phyloP scores from a whole-genome alignment of 164 flowering plant genomes.

The Macadamia integrifolia region DNA sequence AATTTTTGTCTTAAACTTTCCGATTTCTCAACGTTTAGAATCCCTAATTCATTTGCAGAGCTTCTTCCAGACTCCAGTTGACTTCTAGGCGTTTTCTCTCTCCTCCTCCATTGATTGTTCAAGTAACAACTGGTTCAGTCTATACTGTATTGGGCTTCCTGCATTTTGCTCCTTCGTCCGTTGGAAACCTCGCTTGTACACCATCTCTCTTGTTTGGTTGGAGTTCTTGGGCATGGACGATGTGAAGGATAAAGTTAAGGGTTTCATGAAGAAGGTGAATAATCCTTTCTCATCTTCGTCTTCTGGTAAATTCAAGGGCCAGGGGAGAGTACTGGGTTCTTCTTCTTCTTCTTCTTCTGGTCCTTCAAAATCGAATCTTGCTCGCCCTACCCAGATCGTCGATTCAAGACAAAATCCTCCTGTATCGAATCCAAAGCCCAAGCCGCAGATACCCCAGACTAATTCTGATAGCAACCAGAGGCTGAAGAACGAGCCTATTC shows the following conservation, averaged over 20 bases:
- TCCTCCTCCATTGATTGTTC: background rate
- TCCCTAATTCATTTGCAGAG: too few relatives aligned
- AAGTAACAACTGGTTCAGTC: too few relatives aligned
- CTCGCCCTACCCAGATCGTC: slow-evolving; percentile 16
- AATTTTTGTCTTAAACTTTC: too few relatives aligned
- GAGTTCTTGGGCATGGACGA: slow-evolving; percentile 47
- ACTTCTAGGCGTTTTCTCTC: background rate
- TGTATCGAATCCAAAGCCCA: slow-evolving; percentile 7
- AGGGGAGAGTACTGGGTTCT: slow-evolving; percentile 75
- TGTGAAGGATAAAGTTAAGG: slow-evolving; percentile 78
- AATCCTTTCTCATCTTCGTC: slow-evolving; percentile 52
- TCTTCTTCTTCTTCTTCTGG: slow-evolving; percentile 39
- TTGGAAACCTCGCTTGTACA: background rate
- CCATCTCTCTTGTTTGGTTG: background rate
- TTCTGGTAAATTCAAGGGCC: slow-evolving; percentile 87
- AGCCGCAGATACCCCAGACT: background rate
- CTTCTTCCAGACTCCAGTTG: background rate
- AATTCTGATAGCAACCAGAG: background rate
- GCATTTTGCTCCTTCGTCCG: background rate
- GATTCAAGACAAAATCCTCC: slow-evolving; percentile 10
- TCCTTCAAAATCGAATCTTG: slow-evolving; percentile 22
- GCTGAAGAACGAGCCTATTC: background rate
- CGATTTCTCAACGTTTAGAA: too few relatives aligned
- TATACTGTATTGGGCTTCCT: background rate
- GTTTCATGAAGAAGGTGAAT: slow-evolving; percentile 85